Evolutionary conservation across 1,284 basidiomycete genomes (phyloP), one percentile per base, ranked within the genome.

Genomic region (Malassezia globosa): DNA sequence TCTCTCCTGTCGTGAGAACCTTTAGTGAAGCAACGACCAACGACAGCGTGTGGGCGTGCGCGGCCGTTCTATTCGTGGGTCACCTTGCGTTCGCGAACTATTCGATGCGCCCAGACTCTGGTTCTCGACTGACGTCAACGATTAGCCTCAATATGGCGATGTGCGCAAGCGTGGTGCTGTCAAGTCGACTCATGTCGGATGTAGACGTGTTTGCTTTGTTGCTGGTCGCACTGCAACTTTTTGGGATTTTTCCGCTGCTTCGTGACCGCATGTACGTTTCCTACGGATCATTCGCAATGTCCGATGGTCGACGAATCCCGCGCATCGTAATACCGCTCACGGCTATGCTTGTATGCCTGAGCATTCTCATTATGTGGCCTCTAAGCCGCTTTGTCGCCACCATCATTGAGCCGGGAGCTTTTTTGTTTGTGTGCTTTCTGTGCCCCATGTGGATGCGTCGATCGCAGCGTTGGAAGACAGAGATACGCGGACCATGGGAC

Each of bases 1-100:
- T 96, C 36, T 84, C 89, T 0, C 94, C 94, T 1, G 84, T 96
- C 4, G 75, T 97, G 48, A 80, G 84, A 56, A 95, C 90, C 1
- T 75, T 97, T 59, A 94, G 88, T 10, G 85, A 87, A 34, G 86
- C 90, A 7, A 96, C 90, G 0, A 95, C 92, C 16, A 85, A 83
- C 11, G 94, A 97, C 72, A 89, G 87, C 22, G 94, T 96, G 59
- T 96, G 89, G 88, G 90, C 90, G 6, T 74, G 96, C 37, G 81
- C 86, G 38, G 79, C 79, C 11, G 74, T 75, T 56, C 75, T 87
- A 26, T 81, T 84, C 61, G 72, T 76, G 34, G 72, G 82, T 34
- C 81, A 82, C 64, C 73, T 80, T 4, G 72, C 82, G 29, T 70
- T 86, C 10, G 81, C 80, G 3, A 82, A 86, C 72, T 85, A 84